phyloP scores from a whole-genome alignment of 805 yeast species.

The Cyberlindnera lachancei region DNA sequence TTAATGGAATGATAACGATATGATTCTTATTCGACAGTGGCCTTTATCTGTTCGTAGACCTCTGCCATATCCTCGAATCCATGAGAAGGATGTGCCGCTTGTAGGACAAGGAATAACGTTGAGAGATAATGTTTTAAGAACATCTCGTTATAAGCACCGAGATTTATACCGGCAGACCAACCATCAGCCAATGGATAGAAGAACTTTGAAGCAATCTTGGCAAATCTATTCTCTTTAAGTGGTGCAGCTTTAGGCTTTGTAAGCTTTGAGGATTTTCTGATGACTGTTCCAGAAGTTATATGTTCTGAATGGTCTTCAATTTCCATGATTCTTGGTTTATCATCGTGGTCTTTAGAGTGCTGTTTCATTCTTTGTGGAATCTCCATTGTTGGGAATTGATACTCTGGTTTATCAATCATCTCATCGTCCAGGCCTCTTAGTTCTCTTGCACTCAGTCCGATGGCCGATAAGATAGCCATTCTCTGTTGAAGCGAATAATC shows the following conservation, averaged over 20 bases:
- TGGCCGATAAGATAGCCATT: constrained; percentile 55
- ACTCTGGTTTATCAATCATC: constrained; percentile 32
- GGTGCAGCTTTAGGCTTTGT: constrained; percentile 8
- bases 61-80: constrained; percentile 30
- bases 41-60: constrained; percentile 22
- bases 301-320: constrained; percentile 6
- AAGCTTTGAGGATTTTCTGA: constrained; percentile 30
- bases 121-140: constrained; percentile 44
- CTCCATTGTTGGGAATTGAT: constrained; percentile 27
- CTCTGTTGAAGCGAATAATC: constrained; percentile 82
- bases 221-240: constrained; percentile 26
- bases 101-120: constrained; percentile 38
- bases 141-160: constrained; percentile 45
- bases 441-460: constrained; percentile 69
- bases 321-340: constrained; percentile 11
- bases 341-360: constrained; percentile 8
- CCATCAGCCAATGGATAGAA: constrained; percentile 47
- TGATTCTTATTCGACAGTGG: no score
- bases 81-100: constrained; percentile 39
- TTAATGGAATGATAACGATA: no score
- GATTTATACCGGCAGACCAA: constrained; percentile 47
- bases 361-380: constrained; percentile 17
- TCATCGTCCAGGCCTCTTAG: constrained; percentile 55
- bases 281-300: constrained; percentile 14
- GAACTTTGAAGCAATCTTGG: constrained; percentile 33